These are phyloP conservation scores for Hippophae gyantsensis DNA, from an alignment of 306 rosid genomes.

Conservation along the genomic window DNA sequence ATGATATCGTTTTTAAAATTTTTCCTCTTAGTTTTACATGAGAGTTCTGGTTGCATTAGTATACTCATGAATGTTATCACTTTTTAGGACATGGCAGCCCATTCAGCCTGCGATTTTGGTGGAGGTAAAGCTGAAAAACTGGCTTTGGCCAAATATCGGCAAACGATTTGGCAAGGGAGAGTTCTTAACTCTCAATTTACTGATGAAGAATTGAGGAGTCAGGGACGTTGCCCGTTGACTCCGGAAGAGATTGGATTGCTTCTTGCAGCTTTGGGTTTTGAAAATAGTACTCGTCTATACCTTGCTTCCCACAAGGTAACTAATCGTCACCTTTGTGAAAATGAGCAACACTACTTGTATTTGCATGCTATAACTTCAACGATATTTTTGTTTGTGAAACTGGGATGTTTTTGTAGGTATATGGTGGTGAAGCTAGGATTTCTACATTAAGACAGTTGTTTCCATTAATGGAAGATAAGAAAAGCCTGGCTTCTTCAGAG, in stretches of 20 bases:
- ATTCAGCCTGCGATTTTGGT: conserved; percentile 98
- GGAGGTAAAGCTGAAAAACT: conserved; percentile 90
- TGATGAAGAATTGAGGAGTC: conserved; percentile 81
- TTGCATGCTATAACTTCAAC: too few relatives aligned
- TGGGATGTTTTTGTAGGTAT: conserved; percentile 47
- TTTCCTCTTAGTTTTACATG: neutral
- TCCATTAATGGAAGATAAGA: conserved; percentile 87
- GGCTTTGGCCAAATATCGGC: conserved; percentile 91
- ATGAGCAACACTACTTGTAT: too few relatives aligned
- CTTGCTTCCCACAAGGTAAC: conserved; percentile 97
- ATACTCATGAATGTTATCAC: neutral
- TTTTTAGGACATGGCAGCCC: conserved; percentile 97
- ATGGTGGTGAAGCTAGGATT: conserved; percentile 91
- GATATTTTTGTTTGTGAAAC: neutral
- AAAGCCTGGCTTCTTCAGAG: conserved; percentile 68
- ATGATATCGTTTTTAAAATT: too few relatives aligned
- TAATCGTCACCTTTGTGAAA: too few relatives aligned
- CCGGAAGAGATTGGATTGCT: conserved; percentile 95
- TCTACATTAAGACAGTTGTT: conserved; percentile 58
- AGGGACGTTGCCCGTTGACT: conserved; percentile 97
- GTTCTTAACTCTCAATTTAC: conserved; percentile 96
- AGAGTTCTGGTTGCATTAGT: neutral
- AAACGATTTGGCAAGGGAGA: conserved; percentile 93
- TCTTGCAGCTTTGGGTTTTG: conserved; percentile 87
- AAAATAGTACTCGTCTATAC: conserved; percentile 80